phyloP scores from a whole-genome alignment of 2,329 filamentous ascomycete species.

The Phialophora macrospora region DNA sequence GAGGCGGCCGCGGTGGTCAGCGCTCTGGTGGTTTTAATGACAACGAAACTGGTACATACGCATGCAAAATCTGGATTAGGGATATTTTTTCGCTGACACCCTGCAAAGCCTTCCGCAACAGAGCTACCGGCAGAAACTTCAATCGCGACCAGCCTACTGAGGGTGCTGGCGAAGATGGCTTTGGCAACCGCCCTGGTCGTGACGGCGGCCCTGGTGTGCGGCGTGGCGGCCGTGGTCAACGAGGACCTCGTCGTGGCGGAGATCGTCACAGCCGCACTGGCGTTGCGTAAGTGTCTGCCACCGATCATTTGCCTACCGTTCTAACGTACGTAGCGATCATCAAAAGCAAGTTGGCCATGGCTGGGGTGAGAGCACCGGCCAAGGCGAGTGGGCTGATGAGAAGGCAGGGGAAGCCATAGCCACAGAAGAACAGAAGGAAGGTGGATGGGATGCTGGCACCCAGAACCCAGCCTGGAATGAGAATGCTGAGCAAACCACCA shows the following conservation, averaged over 20 bases:
- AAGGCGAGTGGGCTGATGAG: conserved; percentile 88
- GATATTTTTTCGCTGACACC: conserved; percentile 20
- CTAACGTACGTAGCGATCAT: conserved; percentile 47
- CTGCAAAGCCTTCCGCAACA: conserved; percentile 82
- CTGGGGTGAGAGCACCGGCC: conserved; percentile 83
- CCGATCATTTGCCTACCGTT: conserved; percentile 19
- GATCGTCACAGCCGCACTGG: conserved; percentile 68
- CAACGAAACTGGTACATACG: conserved; percentile 82
- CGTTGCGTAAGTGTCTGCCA: conserved; percentile 57
- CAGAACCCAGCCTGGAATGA: conserved; percentile 44
- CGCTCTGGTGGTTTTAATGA: conserved; percentile 67
- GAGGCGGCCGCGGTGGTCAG: conserved; percentile 53
- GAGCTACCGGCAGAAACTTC: conserved; percentile 75
- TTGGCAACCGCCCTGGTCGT: conserved; percentile 42
- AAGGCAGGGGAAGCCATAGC: conserved; percentile 89
- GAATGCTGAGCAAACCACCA: conserved; percentile 32
- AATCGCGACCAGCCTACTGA: conserved; percentile 83
- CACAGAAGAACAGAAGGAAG: conserved; percentile 79
- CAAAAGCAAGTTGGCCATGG: conserved; percentile 70
- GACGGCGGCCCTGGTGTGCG: conserved; percentile 53
- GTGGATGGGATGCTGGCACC: conserved; percentile 48
- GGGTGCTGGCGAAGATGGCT: conserved; percentile 56
- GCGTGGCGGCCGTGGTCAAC: conserved; percentile 68
- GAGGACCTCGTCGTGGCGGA: conserved; percentile 56
- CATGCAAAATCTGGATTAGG: conserved; percentile 14